Conservation (phyloP, 495 filamentous ascomycete species). For the Corynascus novoguineensis region DNA sequence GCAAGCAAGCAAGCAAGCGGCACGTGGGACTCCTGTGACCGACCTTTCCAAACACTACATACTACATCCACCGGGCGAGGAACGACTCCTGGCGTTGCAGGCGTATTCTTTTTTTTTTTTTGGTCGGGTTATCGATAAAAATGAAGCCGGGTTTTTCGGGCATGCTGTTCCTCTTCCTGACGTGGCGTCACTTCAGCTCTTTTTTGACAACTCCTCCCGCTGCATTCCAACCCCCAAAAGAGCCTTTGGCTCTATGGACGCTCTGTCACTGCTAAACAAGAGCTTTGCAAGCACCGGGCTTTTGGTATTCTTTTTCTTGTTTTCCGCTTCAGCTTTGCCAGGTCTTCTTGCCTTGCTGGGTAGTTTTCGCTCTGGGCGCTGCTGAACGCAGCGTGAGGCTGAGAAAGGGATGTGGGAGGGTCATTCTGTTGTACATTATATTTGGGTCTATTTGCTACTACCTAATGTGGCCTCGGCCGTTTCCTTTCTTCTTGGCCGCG, state of each 20-base stretch:
- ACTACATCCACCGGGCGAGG: not conserved
- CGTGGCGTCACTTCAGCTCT: not conserved
- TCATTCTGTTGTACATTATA: slow-evolving; percentile 12
- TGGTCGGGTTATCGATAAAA: not conserved
- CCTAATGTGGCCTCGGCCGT: slow-evolving; percentile 3
- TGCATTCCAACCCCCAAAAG: not conserved
- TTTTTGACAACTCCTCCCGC: not conserved
- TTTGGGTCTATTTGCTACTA: slow-evolving; percentile 6
- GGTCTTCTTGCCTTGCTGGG: not conserved
- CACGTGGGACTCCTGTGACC: not conserved
- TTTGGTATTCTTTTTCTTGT: not conserved
- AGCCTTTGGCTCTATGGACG: not conserved
- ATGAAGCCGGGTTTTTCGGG: not conserved
- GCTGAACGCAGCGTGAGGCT: not conserved
- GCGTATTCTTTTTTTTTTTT: too few species aligned
- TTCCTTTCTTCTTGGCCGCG: not conserved
- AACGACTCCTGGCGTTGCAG: slow-evolving; percentile 3
- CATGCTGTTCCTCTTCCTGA: not conserved
- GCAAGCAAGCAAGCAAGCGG: not conserved
- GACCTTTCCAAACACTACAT: slow-evolving; percentile 9
- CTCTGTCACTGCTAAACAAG: not conserved
- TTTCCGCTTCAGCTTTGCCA: not conserved
- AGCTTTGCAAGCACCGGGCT: not conserved
- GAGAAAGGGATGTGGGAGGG: not conserved
- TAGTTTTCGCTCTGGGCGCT: not conserved